Base-by-base conservation (phyloP, 169 alveolate genomes). In the Babesia ovis region DNA sequence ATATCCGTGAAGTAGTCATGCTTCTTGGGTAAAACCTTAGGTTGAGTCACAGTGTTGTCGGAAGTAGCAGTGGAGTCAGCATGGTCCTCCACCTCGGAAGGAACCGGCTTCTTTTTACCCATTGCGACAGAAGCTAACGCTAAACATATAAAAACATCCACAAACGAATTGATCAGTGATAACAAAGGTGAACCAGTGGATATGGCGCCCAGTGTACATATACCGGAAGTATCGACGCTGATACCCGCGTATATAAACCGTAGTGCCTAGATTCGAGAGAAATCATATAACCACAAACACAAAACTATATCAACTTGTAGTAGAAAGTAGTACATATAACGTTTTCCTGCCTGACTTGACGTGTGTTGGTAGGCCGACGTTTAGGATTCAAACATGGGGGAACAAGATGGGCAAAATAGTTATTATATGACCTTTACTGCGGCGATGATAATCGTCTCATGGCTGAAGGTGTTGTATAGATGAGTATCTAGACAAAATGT, bases 1-100 rank as follows among this genome's bases (percentile, higher is more conserved):
- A 91, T 76, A 53, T 90, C 89, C 18, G 96, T 85, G 86, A 94
- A 96, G 58, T 86, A 93, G 27, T 77, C 86, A n/a, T 22, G 35
- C 57, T 51, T 68, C 46, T 39, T 54, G 5, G 66, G 23, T n/a
- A n/a, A n/a, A n/a, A n/a, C n/a, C n/a, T n/a, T 14, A 29, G 8
- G 61, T 12, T 41, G 5, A 27, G 53, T 20, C 12, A 14, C 45
- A 12, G 58, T 20, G 27, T 56, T 25, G 11, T 25, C 58, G 5
- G 39, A 18, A 35, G 12, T 29, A 18, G 41, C 6, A 14, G 41
- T 56, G 12, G 72, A 18, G 8, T 61, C 58, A 14, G 42, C 0
- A 23, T 23, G 39, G 27, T 39, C 59, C 43, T 20, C 42, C 6
- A 20, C 58, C 20, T 61, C 58, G 41, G 12, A 23, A 29, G 14